Percentiles rank a stretch among this genome's conserved stretches.
phyloP scores from a whole-genome alignment of 495 filamentous ascomycete species.

The Xylaria bambusicola region DNA sequence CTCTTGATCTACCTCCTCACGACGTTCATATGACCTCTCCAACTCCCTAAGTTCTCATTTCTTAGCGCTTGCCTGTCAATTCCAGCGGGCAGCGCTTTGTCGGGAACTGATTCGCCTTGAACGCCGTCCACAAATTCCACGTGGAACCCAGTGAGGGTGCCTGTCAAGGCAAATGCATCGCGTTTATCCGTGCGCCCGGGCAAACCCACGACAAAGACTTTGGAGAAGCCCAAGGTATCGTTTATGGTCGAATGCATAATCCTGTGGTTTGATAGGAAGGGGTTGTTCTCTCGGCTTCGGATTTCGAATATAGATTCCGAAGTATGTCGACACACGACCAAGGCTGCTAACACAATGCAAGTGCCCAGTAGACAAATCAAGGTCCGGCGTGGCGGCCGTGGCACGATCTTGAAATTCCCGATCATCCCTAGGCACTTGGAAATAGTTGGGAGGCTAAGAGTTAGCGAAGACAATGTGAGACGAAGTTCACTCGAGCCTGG shows the following conservation, averaged over 20 bases:
- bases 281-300: neutral
- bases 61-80: conserved; percentile 4
- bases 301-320: neutral
- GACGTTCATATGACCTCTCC: conserved; percentile 38
- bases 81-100: conserved; percentile 27
- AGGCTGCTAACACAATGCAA: neutral
- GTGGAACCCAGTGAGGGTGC: conserved; percentile 31
- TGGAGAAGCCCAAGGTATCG: conserved; percentile 33
- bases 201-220: conserved; percentile 32
- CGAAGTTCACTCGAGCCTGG: no score
- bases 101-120: conserved; percentile 25
- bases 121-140: conserved; percentile 38
- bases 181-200: conserved; percentile 39
- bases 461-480: no score
- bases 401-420: neutral
- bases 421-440: no score
- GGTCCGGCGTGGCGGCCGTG: neutral
- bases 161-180: conserved; percentile 40
- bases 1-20: neutral
- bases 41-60: conserved; percentile 30
- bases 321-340: neutral
- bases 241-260: conserved; percentile 4
- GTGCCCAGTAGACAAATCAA: neutral
- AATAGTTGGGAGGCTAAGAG: no score
- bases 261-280: neutral